Evolutionary conservation across 352 stramenopile species (phyloP).

Genomic region (Pseudoperonospora humuli): DNA sequence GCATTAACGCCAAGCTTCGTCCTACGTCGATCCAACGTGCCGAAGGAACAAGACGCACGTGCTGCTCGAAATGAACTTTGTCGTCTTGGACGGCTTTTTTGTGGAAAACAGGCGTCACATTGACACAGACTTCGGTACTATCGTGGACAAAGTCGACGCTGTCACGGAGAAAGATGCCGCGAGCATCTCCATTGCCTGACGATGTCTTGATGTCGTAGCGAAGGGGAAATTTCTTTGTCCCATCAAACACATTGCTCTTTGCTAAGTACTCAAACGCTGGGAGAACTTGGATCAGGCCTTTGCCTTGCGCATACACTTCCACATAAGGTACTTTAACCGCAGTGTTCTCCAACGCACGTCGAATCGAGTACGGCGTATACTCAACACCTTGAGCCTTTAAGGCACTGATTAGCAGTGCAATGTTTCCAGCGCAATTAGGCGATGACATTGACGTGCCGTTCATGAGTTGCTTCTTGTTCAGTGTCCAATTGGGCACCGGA

Average conservation of each 20-base stretch:
- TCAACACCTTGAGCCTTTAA: conserved; percentile 74
- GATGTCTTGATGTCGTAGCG: conserved; percentile 45
- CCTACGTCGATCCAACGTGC: conserved; percentile 85
- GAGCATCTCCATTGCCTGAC: conserved; percentile 34
- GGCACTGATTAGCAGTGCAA: conserved; percentile 89
- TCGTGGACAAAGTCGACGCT: conserved; percentile 64
- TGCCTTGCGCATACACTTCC: conserved; percentile 68
- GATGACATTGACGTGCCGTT: conserved; percentile 96
- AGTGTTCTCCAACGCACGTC: conserved; percentile 83
- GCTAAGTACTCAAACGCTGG: conserved; percentile 65
- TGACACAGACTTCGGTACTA: conserved; percentile 75
- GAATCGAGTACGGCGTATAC: conserved; percentile 86
- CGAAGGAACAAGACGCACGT: conserved; percentile 75
- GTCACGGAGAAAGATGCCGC: conserved; percentile 83
- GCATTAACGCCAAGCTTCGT: conserved; percentile 81
- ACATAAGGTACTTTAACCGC: conserved; percentile 55
- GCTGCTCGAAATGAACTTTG: conserved; percentile 86
- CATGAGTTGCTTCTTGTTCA: conserved; percentile 95
- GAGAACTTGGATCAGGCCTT: conserved; percentile 74
- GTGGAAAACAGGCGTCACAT: conserved; percentile 84
- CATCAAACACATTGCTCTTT: conserved; percentile 46
- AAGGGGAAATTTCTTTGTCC: conserved; percentile 52
- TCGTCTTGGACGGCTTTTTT: conserved; percentile 71
- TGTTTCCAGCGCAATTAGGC: conserved; percentile 90
- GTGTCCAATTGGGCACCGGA: conserved; percentile 90